Base-by-base conservation (phyloP, 177 flowering plant genomes). In the Vitis hybrid region DNA sequence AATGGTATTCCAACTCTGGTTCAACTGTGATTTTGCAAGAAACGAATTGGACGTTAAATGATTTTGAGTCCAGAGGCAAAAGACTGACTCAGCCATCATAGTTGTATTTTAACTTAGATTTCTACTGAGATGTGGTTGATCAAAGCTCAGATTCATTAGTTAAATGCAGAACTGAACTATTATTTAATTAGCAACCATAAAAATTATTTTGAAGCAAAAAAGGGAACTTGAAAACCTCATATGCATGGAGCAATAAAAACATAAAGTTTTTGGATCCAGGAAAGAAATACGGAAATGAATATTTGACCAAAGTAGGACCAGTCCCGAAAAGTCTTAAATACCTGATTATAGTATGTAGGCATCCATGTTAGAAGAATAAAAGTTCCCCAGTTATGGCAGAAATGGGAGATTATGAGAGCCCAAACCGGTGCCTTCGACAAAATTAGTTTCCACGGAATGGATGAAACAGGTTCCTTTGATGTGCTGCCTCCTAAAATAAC, bases 281-380 rank as follows among this genome's bases (percentile, higher is more conserved):
- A 38, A 38, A 38, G 7, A 38, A 38, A 38, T 38, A 7, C 1
- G 2, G 4, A 66, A 51, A 52, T 3, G 3, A 17, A 38, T 13
- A 53, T 28, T 24, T 14, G 22, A 12, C 22, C 49, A 67, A 33
- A 62, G 28, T 49, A 53, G 52, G 11, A 19, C n/a, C 18, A 60
- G n/a, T 52, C 49, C 12, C 11, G 44, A 7, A 50, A 31, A 22
- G 22, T 19, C 11, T 71, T 54, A 53, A 15, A 15, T 83, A 95
- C 99, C 99, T 95, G 99, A 81, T 90, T 92, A 79, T 95, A 95
- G 80, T 95, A 95, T 9, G 99, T 95, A 4, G 99, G 99, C 99
- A 95, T 95, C 99, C 99, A 95, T 55, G 99, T 95, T 53, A 95
- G 82, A 71, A 95, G 94, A 75, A 95, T 95, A 81, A 95, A 95